Base-by-base conservation (phyloP, 1,284 basidiomycete species). In the Fomitiporia mediterranea region DNA sequence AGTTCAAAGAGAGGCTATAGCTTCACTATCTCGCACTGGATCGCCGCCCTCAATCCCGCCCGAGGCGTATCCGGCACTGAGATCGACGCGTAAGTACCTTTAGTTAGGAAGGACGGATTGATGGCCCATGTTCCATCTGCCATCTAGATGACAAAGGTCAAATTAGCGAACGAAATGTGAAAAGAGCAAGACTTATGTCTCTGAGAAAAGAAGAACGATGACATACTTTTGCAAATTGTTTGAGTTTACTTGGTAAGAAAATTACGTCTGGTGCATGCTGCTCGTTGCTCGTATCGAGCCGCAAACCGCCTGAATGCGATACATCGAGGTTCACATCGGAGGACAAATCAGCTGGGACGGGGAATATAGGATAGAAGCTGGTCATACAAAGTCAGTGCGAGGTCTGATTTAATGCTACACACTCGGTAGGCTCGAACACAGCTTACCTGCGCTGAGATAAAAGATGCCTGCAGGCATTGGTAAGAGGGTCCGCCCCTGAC, bases 351-450 rank as follows among this genome's bases (percentile, higher is more conserved):
- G 80, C 68, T 0, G 96, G 93, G 0, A 86, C 80, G 2, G 96
- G 96, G 68, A 96, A 98, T 43, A 98, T 70, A 0, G 97, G 97
- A 69, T 99, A 99, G 73, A 98, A 97, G 66, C 89, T 94, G 61
- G n/a, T n/a, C n/a, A n/a, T n/a, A n/a, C n/a, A n/a, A n/a, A n/a
- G n/a, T n/a, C n/a, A n/a, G n/a, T n/a, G n/a, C n/a, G n/a, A n/a
- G n/a, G n/a, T n/a, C n/a, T n/a, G n/a, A n/a, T n/a, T n/a, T n/a
- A n/a, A n/a, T n/a, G n/a, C n/a, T n/a, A n/a, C n/a, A n/a, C n/a
- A n/a, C n/a, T n/a, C n/a, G n/a, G n/a, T n/a, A n/a, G n/a, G n/a
- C n/a, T n/a, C 17, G 43, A 51, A 28, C 34, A 17, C 19, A 19
- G 68, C 70, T 40, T 59, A 91, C 93, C 86, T 92, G 65, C 92